phyloP scores from a whole-genome alignment of 345 rosid species.

The Citrus cavaleriei region DNA sequence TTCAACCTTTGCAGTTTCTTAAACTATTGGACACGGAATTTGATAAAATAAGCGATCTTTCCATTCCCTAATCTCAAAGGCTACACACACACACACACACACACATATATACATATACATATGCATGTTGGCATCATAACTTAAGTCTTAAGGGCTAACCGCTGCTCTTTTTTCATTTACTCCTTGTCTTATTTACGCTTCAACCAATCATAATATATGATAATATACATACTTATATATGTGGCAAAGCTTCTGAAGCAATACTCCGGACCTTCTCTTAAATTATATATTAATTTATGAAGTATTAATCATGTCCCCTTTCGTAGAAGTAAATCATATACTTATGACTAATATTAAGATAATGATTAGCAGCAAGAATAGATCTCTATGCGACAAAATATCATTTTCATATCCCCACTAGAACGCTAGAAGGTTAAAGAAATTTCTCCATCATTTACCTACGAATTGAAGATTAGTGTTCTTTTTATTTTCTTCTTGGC shows the following conservation, averaged over 20 bases:
- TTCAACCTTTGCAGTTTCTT: background rate
- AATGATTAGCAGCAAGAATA: constrained; percentile 2
- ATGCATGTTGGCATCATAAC: background rate
- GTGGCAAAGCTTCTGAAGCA: no score
- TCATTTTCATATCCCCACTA: background rate
- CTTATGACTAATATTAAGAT: background rate
- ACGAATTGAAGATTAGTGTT: background rate
- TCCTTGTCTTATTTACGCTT: no score
- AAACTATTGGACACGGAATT: background rate
- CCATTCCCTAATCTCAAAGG: no score
- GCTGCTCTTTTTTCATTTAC: no score
- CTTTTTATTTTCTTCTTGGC: constrained; percentile 4
- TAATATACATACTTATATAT: no score
- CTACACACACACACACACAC: no score
- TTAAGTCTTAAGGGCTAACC: background rate
- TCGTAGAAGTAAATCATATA: background rate
- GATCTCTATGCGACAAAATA: background rate
- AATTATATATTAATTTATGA: background rate
- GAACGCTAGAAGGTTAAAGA: constrained; percentile 9
- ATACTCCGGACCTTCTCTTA: no score
- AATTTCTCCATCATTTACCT: constrained; percentile 2
- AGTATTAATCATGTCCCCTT: background rate
- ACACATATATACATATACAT: background rate
- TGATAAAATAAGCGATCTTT: background rate
- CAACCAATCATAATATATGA: no score